Base-by-base conservation (phyloP, 2,329 filamentous ascomycete species). In the Teratosphaeria destructans region DNA sequence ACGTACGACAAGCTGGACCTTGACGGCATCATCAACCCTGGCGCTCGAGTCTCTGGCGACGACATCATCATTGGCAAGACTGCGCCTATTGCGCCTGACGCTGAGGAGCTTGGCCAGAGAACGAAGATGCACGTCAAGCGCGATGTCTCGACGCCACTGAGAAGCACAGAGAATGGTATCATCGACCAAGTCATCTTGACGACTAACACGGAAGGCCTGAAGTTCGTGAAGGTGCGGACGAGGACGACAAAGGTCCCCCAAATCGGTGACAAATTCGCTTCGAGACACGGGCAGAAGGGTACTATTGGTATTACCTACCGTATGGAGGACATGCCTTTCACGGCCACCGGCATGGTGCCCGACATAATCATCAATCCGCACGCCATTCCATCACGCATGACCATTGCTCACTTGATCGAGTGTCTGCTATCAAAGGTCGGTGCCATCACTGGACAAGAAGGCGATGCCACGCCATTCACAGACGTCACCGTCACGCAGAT, bases 51-150 rank as follows among this genome's bases (percentile, higher is more conserved):
- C 0, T 95, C 91, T 14, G 95, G 94, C 71, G 94, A 97, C 70
- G 94, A 99, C 74, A 96, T 99, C 71, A 97, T 99, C 73, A 99
- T 99, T 64, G 94, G 95, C 64, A 99, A 99, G 80, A 97, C 94
- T 3, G 92, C 93, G 11, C 95, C 95, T 1, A 90, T 99, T 73
- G 88, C 91, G 55, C 87, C 90, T 2, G 94, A 99, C 69, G 88
- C 89, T 16, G 90, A 96, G 73, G 94, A 99, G 74, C 82, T 97
- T 63, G 94, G 94, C 6, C 92, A 96, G 71, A 85, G 94, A 63
- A 95, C 90, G 27, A 91, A 90, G 67, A 80, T 88, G 60, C 94
- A 99, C 74, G 87, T 90, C 68, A 95, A 96, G 78, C 86, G 94
- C 57, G 95, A 99, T 74, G 93, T 95, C 3, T 97, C 93, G 16